A percentile compares a stretch with the other conserved stretches of the same genome.
phyloP scores from a whole-genome alignment of 2,329 filamentous ascomycete genomes.

The Purpureocillium lavendulum region DNA sequence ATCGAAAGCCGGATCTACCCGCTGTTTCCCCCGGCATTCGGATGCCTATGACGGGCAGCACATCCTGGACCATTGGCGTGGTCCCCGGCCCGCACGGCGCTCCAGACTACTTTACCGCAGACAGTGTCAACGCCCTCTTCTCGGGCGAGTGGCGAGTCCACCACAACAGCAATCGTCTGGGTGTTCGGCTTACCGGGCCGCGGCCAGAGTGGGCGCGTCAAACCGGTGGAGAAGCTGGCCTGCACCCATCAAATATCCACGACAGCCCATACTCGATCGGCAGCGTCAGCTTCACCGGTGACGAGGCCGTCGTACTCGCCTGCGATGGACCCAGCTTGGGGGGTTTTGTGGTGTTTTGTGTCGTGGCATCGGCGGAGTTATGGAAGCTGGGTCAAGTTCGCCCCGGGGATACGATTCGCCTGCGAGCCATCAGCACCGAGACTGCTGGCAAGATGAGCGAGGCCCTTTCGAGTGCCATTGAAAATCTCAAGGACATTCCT shows the following conservation, averaged over 20 bases:
- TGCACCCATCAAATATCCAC: conserved; percentile 33
- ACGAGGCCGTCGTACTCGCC: conserved; percentile 28
- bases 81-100: conserved; percentile 30
- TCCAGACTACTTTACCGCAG: conserved; percentile 25
- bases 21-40: conserved; percentile 5
- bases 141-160: conserved; percentile 26
- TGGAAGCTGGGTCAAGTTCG: conserved; percentile 33
- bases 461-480: conserved; percentile 13
- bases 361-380: conserved; percentile 27
- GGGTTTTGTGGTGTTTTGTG: conserved; percentile 30
- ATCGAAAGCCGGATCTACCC: fast-evolving
- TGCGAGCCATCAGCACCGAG: conserved; percentile 18
- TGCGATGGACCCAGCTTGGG: conserved; percentile 32
- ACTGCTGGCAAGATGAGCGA: conserved; percentile 15
- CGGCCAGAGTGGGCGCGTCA: conserved; percentile 26
- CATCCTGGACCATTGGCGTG: conserved; percentile 21
- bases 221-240: conserved; percentile 26
- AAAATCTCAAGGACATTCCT: conserved; percentile 8
- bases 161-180: conserved; percentile 31
- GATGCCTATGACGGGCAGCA: conserved; percentile 15
- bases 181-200: conserved; percentile 28
- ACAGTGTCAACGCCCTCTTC: conserved; percentile 21
- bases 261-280: conserved; percentile 31
- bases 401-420: conserved; percentile 27
- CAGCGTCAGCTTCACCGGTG: conserved; percentile 33